These are phyloP conservation scores for Candida xiaguanensis DNA, from an alignment of 805 yeast species.

Conservation along the genomic window DNA sequence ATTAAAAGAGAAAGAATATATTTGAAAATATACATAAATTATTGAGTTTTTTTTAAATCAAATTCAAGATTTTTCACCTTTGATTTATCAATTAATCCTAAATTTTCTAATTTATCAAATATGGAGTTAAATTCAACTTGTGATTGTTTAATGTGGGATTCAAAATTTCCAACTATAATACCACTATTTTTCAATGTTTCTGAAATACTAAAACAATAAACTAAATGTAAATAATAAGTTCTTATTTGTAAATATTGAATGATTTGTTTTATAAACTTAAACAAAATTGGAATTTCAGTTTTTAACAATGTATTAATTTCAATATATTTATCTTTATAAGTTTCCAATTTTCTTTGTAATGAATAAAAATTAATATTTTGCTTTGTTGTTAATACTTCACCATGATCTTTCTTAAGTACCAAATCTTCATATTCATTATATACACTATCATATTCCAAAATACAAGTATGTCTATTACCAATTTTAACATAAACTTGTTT, in stretches of 20 bases:
- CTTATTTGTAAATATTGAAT: constrained; percentile 28
- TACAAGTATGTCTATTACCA: constrained; percentile 27
- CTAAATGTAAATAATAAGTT: constrained; percentile 36
- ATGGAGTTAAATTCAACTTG: constrained; percentile 7
- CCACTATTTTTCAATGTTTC: constrained; percentile 2
- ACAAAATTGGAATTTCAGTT: constrained; percentile 44
- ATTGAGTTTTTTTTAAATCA: no score
- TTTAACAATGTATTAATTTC: constrained; percentile 36
- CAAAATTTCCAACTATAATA: not conserved
- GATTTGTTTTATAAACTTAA: constrained; percentile 26
- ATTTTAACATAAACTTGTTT: constrained; percentile 18
- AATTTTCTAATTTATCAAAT: constrained; percentile 13
- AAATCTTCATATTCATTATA: constrained; percentile 24
- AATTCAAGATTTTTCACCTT: no score
- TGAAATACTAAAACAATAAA: constrained; percentile 27
- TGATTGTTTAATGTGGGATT: not conserved
- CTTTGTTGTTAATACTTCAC: constrained; percentile 22
- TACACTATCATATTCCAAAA: constrained; percentile 37
- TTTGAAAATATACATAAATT: no score
- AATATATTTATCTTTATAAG: constrained; percentile 25
- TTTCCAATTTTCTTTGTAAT: constrained; percentile 25
- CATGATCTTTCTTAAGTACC: constrained; percentile 34
- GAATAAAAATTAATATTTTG: constrained; percentile 23
- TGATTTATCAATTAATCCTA: constrained; percentile 16
- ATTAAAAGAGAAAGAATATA: not conserved